Evolutionary conservation across 1,284 basidiomycete genomes (phyloP).

Genomic region (Leccinum subrobustum): DNA sequence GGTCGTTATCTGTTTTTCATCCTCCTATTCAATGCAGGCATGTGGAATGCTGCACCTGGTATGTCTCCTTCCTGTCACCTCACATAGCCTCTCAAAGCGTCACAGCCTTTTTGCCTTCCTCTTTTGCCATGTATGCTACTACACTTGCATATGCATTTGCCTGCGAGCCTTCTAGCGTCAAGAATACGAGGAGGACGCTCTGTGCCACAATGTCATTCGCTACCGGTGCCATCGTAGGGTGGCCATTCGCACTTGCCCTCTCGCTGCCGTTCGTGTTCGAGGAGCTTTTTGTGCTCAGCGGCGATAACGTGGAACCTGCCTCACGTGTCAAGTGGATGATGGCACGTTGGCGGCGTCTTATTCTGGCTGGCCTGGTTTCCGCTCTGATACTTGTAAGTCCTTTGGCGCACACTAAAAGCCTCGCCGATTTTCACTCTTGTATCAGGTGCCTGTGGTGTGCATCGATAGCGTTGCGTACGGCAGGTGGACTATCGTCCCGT

Average conservation of each 20-base stretch:
- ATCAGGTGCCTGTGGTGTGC: conserved; percentile 75
- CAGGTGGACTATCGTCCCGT: conserved; percentile 74
- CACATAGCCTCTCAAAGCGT: conserved; percentile 5
- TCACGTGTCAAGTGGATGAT: conserved; percentile 55
- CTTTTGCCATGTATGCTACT: conserved; percentile 92
- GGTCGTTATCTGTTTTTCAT: conserved; percentile 91
- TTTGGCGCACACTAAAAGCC: background rate
- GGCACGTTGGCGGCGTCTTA: conserved; percentile 61
- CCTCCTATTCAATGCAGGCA: conserved; percentile 83
- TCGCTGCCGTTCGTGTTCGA: conserved; percentile 90
- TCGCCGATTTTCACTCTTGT: conserved; percentile 4
- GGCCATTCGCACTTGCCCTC: conserved; percentile 91
- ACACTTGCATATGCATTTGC: conserved; percentile 81
- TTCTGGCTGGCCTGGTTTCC: conserved; percentile 57
- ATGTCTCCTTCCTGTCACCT: conserved; percentile 4
- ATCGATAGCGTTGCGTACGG: conserved; percentile 92
- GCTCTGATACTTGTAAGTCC: conserved; percentile 68
- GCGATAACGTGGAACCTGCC: conserved; percentile 63
- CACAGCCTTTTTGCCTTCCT: conserved; percentile 88
- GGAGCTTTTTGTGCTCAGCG: conserved; percentile 80
- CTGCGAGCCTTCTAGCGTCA: conserved; percentile 65
- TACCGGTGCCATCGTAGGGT: conserved; percentile 86
- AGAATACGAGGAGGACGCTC: conserved; percentile 55
- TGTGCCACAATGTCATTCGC: conserved; percentile 74
- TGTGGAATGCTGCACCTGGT: conserved; percentile 91